Evolutionary conservation across 495 filamentous ascomycete genomes (phyloP).

Genomic region (Podospora pseudocomata): DNA sequence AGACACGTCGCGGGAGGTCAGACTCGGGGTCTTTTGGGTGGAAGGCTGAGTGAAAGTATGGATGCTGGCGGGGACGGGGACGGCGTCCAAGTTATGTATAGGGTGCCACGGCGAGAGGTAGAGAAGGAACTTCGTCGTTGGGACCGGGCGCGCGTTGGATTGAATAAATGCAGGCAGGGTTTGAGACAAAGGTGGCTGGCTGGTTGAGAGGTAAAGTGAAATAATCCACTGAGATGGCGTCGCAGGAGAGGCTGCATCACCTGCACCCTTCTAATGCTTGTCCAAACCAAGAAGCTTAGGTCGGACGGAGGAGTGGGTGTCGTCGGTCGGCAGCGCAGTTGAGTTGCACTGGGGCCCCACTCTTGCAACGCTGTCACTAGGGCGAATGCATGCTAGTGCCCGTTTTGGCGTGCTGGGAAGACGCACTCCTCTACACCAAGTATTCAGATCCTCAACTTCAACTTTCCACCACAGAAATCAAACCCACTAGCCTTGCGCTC

Average conservation of each 20-base stretch:
- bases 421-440: too few species aligned
- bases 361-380: not conserved
- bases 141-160: not conserved
- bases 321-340: not conserved
- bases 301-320: not conserved
- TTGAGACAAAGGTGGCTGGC: not conserved
- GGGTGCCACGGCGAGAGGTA: too few species aligned
- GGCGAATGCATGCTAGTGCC: slow-evolving; percentile 5
- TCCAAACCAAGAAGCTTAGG: not conserved
- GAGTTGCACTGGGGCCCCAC: not conserved
- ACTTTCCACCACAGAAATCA: not conserved
- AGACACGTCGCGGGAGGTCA: too few species aligned
- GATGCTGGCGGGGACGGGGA: not conserved
- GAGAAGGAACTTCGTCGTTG: not conserved
- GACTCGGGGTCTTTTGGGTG: too few species aligned
- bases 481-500: not conserved
- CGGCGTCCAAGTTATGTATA: not conserved
- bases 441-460: not conserved
- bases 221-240: not conserved
- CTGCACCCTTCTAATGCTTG: not conserved
- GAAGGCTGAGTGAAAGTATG: not conserved
- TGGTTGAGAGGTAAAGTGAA: not conserved
- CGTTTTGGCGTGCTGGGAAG: not conserved
- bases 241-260: not conserved
- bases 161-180: not conserved